A percentile compares a stretch with the other conserved stretches of the same genome.
Evolutionary conservation across 2,329 filamentous ascomycete species (phyloP).

Genomic region (Botryosphaeria dothidea): DNA sequence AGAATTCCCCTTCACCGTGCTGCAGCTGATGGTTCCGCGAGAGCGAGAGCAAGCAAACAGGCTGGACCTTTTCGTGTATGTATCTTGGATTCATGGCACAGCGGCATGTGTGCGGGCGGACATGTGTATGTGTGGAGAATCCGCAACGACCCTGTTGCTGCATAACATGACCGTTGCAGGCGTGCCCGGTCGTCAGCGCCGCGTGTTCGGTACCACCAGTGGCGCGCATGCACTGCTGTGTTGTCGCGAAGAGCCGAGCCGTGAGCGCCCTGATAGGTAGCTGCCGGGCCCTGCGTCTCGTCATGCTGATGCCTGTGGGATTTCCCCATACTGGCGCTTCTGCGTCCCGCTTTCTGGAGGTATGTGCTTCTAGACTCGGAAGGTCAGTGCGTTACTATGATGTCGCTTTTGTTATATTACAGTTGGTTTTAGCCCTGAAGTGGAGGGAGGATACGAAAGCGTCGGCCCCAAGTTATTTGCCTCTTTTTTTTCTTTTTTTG

Average conservation of each 20-base stretch:
- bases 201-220: not conserved
- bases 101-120: not conserved
- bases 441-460: no score
- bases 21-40: not conserved
- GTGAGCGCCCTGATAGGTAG: not conserved
- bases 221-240: not conserved
- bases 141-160: not conserved
- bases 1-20: no score
- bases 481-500: not conserved
- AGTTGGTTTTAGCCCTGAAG: not conserved
- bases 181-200: not conserved
- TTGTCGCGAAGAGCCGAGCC: conserved; percentile 12
- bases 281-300: not conserved
- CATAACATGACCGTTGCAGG: not conserved
- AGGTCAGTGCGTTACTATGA: not conserved
- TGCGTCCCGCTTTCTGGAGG: not conserved
- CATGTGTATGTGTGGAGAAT: not conserved
- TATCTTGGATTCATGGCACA: not conserved
- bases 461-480: no score
- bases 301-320: not conserved
- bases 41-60: not conserved
- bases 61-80: conserved; percentile 14
- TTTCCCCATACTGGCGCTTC: not conserved
- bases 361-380: not conserved
- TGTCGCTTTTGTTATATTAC: not conserved